Percentiles rank a stretch among this genome's conserved stretches.
phyloP scores from a whole-genome alignment of 352 stramenopile genomes.

The Phytopythium oedochilum region DNA sequence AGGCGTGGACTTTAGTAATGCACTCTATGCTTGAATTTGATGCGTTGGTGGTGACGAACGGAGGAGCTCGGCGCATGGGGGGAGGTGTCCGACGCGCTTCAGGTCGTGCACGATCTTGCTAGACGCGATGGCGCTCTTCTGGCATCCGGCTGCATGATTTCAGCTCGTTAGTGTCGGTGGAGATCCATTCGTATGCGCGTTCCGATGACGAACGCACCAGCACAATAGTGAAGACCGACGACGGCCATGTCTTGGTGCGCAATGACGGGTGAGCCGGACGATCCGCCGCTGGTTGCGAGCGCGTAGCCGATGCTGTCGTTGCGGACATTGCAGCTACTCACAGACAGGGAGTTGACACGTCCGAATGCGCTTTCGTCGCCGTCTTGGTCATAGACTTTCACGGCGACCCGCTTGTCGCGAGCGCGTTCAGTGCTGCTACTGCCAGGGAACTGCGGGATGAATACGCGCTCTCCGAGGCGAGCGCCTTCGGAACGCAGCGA shows the following conservation, averaged over 20 bases:
- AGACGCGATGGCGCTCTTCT: slow-evolving; percentile 32
- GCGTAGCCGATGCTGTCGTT: slow-evolving; percentile 36
- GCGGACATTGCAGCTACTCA: slow-evolving; percentile 25
- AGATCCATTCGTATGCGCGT: background rate
- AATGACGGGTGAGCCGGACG: slow-evolving; percentile 46
- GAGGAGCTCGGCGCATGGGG: slow-evolving; percentile 12
- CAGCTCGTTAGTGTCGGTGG: background rate
- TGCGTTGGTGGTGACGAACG: background rate
- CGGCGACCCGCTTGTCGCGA: slow-evolving; percentile 39
- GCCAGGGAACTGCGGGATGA: slow-evolving; percentile 46
- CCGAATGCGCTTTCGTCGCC: slow-evolving; percentile 10
- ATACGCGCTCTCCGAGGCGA: slow-evolving; percentile 29
- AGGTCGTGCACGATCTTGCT: slow-evolving; percentile 26
- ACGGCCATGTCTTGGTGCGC: slow-evolving; percentile 28
- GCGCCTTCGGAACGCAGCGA: slow-evolving; percentile 17
- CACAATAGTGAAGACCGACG: slow-evolving; percentile 50
- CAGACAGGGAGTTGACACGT: slow-evolving; percentile 14
- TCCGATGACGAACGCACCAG: slow-evolving; percentile 10
- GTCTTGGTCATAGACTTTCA: slow-evolving; percentile 22
- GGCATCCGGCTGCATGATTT: slow-evolving; percentile 13
- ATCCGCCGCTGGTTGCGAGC: slow-evolving; percentile 40
- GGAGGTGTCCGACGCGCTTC: slow-evolving; percentile 8
- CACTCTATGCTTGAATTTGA: background rate
- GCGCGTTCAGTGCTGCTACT: background rate
- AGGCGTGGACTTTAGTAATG: background rate